phyloP scores from a whole-genome alignment of 164 flowering plant species.

The Kalanchoe fedtschenkoi region DNA sequence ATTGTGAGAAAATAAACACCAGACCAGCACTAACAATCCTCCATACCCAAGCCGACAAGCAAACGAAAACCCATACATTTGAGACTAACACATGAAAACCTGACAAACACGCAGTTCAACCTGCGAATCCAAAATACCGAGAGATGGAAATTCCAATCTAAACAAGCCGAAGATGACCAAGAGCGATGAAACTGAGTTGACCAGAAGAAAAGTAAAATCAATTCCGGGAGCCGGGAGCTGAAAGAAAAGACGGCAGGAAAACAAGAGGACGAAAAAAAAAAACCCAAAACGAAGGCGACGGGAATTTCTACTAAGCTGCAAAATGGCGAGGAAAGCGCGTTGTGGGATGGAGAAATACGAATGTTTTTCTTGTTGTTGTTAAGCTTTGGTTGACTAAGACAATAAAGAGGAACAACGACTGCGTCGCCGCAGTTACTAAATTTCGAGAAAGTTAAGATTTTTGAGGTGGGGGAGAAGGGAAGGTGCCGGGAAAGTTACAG shows the following conservation, averaged over 20 bases:
- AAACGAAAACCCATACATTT: no score
- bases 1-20: background rate
- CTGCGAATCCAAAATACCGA: background rate
- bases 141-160: background rate
- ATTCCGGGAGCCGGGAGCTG: no score
- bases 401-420: background rate
- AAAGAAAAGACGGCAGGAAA: background rate
- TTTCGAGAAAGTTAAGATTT: no score
- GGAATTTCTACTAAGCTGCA: background rate
- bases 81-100: background rate
- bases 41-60: background rate
- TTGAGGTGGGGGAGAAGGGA: no score
- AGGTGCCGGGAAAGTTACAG: no score
- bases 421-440: no score
- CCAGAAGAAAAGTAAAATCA: no score
- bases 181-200: background rate
- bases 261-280: background rate
- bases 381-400: background rate
- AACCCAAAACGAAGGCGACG: background rate
- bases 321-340: constrained; percentile 13
- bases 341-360: no score
- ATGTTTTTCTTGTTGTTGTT: background rate
- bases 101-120: background rate
- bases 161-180: no score
- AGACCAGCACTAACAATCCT: background rate